Conservation (phyloP, 202 grass and related monocot genomes). For the Carex sylvatica region DNA sequence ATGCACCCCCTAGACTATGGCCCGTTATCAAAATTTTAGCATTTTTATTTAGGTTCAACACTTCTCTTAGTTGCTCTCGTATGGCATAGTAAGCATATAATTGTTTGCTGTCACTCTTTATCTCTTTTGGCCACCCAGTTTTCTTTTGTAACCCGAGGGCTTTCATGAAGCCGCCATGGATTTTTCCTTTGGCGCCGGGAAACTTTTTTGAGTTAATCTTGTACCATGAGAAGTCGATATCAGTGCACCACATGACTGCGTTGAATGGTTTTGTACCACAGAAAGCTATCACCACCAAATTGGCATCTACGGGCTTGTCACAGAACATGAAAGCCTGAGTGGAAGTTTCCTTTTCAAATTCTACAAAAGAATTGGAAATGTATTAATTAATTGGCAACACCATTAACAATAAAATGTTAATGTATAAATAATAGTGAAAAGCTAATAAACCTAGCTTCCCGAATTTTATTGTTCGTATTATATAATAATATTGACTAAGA, state of each 20-base stretch:
- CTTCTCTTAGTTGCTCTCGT: conserved; percentile 32
- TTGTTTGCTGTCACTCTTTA: not conserved
- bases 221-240: conserved; percentile 94
- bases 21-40: conserved; percentile 61
- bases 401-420: too few relatives aligned
- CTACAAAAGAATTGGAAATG: conserved; percentile 14
- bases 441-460: not conserved
- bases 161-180: conserved; percentile 88
- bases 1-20: conserved; percentile 79
- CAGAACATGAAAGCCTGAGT: conserved; percentile 66
- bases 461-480: not conserved
- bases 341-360: conserved; percentile 37
- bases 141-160: conserved; percentile 57
- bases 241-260: conserved; percentile 60
- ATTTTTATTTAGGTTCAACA: conserved; percentile 26
- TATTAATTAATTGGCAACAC: not conserved
- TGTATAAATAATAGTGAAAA: not conserved
- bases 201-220: conserved; percentile 15
- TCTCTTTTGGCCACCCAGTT: conserved; percentile 40
- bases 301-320: conserved; percentile 49
- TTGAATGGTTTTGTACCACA: conserved; percentile 75
- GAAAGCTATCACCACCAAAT: conserved; percentile 69
- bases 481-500: not conserved
- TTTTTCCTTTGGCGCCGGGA: conserved; percentile 37
- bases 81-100: conserved; percentile 64